Evolutionary conservation across 805 yeast species (phyloP).

Genomic region (Cyberlindnera veronae): DNA sequence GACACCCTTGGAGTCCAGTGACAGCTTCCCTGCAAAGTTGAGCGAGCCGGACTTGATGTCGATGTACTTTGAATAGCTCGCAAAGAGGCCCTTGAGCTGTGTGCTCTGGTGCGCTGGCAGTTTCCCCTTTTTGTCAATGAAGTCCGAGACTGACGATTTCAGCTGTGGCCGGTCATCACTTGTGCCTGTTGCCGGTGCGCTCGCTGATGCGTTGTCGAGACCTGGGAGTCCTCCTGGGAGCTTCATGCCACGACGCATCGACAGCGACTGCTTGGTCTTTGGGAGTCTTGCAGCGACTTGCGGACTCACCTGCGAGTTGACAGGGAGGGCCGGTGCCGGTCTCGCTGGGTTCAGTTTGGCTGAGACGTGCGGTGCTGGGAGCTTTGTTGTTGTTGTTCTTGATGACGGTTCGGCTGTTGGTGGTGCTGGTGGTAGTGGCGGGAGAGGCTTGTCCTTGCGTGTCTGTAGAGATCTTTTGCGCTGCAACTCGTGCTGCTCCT

Average conservation of each 20-base stretch:
- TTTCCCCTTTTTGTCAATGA: slow-evolving; percentile 25
- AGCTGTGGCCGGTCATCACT: slow-evolving; percentile 4
- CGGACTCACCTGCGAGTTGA: slow-evolving; percentile 60
- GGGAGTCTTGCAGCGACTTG: slow-evolving; percentile 78
- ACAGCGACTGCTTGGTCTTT: slow-evolving; percentile 75
- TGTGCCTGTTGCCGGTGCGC: slow-evolving; percentile 24
- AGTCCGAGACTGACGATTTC: slow-evolving; percentile 20
- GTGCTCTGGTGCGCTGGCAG: slow-evolving; percentile 21
- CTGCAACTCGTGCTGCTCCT: slow-evolving; percentile 15
- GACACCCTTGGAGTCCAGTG: slow-evolving; percentile 86
- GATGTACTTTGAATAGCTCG: slow-evolving; percentile 80
- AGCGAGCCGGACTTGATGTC: slow-evolving; percentile 91
- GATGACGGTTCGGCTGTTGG: neutral
- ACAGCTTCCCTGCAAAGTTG: slow-evolving; percentile 90
- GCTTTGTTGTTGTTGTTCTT: neutral
- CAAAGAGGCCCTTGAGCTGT: slow-evolving; percentile 60
- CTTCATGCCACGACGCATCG: slow-evolving; percentile 78
- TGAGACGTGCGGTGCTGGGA: slow-evolving; percentile 7
- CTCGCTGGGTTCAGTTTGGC: slow-evolving; percentile 24
- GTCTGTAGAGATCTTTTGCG: slow-evolving; percentile 19
- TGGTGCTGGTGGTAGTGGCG: slow-evolving; percentile 36
- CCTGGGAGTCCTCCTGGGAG: slow-evolving; percentile 82
- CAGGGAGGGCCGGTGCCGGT: slow-evolving; percentile 30
- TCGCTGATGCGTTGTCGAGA: slow-evolving; percentile 25
- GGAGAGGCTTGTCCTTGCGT: slow-evolving; percentile 35